Base-by-base conservation (phyloP, 2,329 filamentous ascomycete species). In the Apiospora kogelbergensis region DNA sequence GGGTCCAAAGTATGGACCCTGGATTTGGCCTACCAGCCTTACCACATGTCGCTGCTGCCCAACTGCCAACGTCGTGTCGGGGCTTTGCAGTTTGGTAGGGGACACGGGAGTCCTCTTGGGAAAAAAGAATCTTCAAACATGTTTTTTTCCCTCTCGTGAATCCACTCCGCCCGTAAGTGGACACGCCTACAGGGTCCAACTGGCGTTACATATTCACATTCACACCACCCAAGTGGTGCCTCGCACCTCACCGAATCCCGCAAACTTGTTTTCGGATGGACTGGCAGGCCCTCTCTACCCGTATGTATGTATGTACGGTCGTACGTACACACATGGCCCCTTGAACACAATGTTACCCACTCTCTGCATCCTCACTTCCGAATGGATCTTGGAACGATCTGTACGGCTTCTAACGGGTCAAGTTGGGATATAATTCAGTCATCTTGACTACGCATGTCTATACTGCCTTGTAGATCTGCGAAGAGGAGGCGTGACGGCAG, bases 371-470 rank as follows among this genome's bases (percentile, higher is more conserved):
- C 20, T n/a, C 20, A 13, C 30, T 33, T 13, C 9, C 17, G 5
- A 37, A n/a, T 60, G 33, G 37, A 60, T 60, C 53, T 60, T 30
- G 53, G 26, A 60, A 60, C 53, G 53, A 60, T 60, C 53, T 60
- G n/a, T 60, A n/a, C 53, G 11, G n/a, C 30, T 33, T 37, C 53
- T 15, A 33, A 33, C 3, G 9, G 48, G 26, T 20, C 53, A 37
- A 15, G 7, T 13, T 45, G 5, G 1, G 7, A 20, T 45, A 45
- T 45, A 20, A n/a, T 6, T 6, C 5, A 45, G 42, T 15, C 11
- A 24, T 22, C n/a, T 22, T n/a, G 1, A 46, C 44, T 26, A 48
- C 45, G 22, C 15, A 57, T 30, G 20, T 30, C 6, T 30, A 20
- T 57, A 30, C 40, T 15, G 40, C 13, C 11, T 20, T 24, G 48